Conservation (phyloP, 495 filamentous ascomycete species). For the Baudoinia panamericana region DNA sequence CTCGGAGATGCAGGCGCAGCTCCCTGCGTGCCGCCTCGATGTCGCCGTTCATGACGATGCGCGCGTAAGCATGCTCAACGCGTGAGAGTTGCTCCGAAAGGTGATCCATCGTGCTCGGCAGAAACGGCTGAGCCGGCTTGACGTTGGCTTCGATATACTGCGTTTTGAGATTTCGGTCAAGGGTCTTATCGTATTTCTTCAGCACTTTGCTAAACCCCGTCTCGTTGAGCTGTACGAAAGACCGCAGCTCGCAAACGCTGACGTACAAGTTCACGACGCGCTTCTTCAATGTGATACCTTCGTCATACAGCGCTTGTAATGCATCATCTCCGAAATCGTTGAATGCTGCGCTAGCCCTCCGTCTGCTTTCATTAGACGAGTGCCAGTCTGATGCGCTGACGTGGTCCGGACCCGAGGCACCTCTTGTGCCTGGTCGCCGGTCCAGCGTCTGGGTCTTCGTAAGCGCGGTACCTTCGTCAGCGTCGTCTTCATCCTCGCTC, state of each 20-base stretch:
- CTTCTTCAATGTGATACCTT: constrained; percentile 81
- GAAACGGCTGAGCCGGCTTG: constrained; percentile 62
- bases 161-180: constrained; percentile 62
- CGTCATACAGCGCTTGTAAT: constrained; percentile 55
- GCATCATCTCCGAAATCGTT: constrained; percentile 68
- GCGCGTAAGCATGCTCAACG: constrained; percentile 69
- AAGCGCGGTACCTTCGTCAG: constrained; percentile 47
- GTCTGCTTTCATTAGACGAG: constrained; percentile 44
- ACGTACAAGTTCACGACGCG: constrained; percentile 77
- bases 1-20: constrained; percentile 76
- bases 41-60: constrained; percentile 69
- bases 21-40: constrained; percentile 61
- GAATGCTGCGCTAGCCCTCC: constrained; percentile 43
- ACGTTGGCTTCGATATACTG: constrained; percentile 65
- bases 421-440: constrained; percentile 9
- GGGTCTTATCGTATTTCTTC: constrained; percentile 98
- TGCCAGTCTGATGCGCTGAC: constrained; percentile 31
- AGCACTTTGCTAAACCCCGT: constrained; percentile 91
- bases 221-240: constrained; percentile 88
- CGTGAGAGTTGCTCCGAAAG: constrained; percentile 56
- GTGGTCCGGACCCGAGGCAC: no score
- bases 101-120: constrained; percentile 49
- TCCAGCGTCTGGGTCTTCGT: constrained; percentile 30
- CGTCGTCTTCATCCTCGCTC: constrained; percentile 60
- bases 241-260: constrained; percentile 87